phyloP scores from a whole-genome alignment of 1,284 basidiomycete genomes.

The Peniophora sp. region DNA sequence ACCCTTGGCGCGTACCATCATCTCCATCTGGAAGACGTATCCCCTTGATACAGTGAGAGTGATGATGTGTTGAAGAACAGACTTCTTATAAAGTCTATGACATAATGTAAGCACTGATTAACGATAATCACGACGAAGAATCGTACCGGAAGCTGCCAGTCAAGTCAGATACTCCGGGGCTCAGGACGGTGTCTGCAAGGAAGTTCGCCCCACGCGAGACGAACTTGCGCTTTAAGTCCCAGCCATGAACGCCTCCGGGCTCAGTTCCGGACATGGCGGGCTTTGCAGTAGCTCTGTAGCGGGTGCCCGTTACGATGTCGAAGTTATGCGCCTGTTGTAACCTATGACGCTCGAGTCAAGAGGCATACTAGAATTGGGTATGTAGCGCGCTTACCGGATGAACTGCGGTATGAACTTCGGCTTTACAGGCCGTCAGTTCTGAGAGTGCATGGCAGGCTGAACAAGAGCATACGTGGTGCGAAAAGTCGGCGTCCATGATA shows the following conservation, averaged over 20 bases:
- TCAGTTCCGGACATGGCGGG: conserved; percentile 41
- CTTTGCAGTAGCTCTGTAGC: conserved; percentile 59
- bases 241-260: conserved; percentile 82
- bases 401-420: conserved; percentile 89
- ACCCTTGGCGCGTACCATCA: conserved; percentile 84
- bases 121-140: background rate
- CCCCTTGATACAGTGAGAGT: conserved; percentile 78
- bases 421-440: conserved; percentile 27
- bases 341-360: conserved; percentile 26
- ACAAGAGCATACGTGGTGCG: conserved; percentile 68
- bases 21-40: conserved; percentile 97
- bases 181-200: conserved; percentile 74
- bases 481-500: conserved; percentile 96
- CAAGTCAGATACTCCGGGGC: conserved; percentile 79
- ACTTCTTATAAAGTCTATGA: conserved; percentile 66
- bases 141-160: conserved; percentile 81
- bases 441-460: background rate
- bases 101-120: background rate
- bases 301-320: conserved; percentile 89
- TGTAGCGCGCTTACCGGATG: conserved; percentile 47
- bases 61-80: conserved; percentile 77
- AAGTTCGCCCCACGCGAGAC: conserved; percentile 85
- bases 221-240: conserved; percentile 84
- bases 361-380: background rate
- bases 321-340: conserved; percentile 75